These are phyloP conservation scores for Lactifluus subvellereus DNA, from an alignment of 768 basidiomycete species.

Conservation along the genomic window DNA sequence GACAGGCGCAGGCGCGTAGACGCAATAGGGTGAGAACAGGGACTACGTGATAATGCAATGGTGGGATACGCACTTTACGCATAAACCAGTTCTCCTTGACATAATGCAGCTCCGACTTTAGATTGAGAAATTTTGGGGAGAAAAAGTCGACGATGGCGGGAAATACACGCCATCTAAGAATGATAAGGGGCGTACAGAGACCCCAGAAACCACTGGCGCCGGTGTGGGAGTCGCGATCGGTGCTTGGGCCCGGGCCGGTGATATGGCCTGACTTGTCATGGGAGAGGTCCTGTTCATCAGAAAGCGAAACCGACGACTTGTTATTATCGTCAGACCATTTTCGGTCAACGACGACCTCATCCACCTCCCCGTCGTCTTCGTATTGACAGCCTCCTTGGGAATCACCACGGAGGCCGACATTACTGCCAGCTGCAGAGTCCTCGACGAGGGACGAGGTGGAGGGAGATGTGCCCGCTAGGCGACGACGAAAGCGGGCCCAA, in stretches of 20 bases:
- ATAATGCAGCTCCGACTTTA: conserved; percentile 47
- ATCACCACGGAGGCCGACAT: conserved; percentile 27
- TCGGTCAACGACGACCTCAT: conserved; percentile 74
- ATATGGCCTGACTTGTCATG: conserved; percentile 43
- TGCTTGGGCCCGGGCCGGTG: conserved; percentile 33
- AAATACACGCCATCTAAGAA: conserved; percentile 55
- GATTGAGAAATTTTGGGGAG: conserved; percentile 53
- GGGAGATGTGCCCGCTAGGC: conserved; percentile 49
- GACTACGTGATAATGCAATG: conserved; percentile 12
- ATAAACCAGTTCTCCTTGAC: conserved; percentile 68
- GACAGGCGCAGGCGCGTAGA: too few species aligned
- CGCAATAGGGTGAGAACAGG: conserved; percentile 38
- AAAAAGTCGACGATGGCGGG: conserved; percentile 54
- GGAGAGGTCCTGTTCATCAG: conserved; percentile 47
- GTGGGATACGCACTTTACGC: conserved; percentile 40
- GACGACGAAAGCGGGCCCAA: conserved; percentile 49
- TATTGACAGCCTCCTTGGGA: conserved; percentile 31
- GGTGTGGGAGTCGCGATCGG: conserved; percentile 35
- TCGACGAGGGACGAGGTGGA: conserved; percentile 34
- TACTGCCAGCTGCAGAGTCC: conserved; percentile 28
- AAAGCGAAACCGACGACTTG: conserved; percentile 46
- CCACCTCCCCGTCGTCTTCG: conserved; percentile 42
- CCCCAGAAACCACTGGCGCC: conserved; percentile 34
- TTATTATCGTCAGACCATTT: conserved; percentile 57
- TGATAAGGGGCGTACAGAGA: conserved; percentile 33